These are phyloP conservation scores for Drosera capensis DNA, from an alignment of 148 eudicot species.

Conservation along the genomic window DNA sequence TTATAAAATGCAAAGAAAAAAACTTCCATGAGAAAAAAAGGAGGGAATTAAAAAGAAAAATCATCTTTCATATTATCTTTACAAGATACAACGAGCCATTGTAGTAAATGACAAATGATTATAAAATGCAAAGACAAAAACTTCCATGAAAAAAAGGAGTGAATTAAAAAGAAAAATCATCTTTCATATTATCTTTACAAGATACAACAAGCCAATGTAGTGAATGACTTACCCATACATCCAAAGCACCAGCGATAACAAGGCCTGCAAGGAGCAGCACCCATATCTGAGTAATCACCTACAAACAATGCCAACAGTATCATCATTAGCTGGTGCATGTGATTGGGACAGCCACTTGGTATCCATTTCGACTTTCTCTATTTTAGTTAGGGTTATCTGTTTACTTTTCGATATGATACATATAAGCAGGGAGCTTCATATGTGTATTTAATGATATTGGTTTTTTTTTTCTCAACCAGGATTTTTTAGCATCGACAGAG, in stretches of 20 bases:
- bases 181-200: background rate
- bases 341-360: too few relatives aligned
- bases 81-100: background rate
- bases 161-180: slow-evolving; percentile 1
- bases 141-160: background rate
- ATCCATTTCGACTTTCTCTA: too few relatives aligned
- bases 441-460: too few relatives aligned
- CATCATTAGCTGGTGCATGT: too few relatives aligned
- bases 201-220: background rate
- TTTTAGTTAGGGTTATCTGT: too few relatives aligned
- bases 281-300: slow-evolving; percentile 97
- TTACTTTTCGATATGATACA: too few relatives aligned
- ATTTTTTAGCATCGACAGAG: too few relatives aligned
- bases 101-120: slow-evolving; percentile 19
- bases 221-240: slow-evolving; percentile 67
- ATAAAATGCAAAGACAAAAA: too few relatives aligned
- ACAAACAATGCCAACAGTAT: slow-evolving; percentile 6
- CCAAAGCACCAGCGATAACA: slow-evolving; percentile 68
- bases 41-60: slow-evolving; percentile 2
- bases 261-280: slow-evolving; percentile 78
- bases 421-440: too few relatives aligned
- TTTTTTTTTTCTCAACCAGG: too few relatives aligned
- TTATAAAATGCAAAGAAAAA: background rate
- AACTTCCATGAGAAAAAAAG: slow-evolving; percentile 12
- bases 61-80: background rate